phyloP scores from a whole-genome alignment of 106 monocot species.

The Allium sativum region DNA sequence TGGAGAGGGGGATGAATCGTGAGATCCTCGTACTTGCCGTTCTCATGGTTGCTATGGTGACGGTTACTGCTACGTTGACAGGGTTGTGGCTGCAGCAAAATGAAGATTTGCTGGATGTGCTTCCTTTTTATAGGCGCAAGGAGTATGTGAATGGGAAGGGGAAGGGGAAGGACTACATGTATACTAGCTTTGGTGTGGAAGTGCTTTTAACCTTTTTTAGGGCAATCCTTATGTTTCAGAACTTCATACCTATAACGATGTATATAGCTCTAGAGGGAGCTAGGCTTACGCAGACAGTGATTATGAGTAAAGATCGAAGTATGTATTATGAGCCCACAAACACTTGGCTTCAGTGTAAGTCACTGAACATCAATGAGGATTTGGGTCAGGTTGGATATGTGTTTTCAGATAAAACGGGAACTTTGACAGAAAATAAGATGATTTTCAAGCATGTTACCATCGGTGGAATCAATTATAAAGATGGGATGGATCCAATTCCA shows the following conservation, averaged over 20 bases:
- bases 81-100: constrained; percentile 57
- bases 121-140: constrained; percentile 40
- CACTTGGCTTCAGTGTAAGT: constrained; percentile 66
- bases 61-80: constrained; percentile 22
- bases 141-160: constrained; percentile 24
- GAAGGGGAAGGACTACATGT: constrained; percentile 22
- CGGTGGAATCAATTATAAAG: constrained; percentile 42
- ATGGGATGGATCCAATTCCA: background rate
- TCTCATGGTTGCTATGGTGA: constrained; percentile 34
- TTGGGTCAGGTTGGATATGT: constrained; percentile 85
- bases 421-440: constrained; percentile 96
- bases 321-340: constrained; percentile 48
- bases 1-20: constrained; percentile 75
- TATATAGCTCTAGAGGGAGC: constrained; percentile 86
- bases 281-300: constrained; percentile 62
- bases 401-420: constrained; percentile 90
- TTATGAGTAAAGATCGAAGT: constrained; percentile 50
- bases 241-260: constrained; percentile 76
- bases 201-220: constrained; percentile 48
- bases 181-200: constrained; percentile 50
- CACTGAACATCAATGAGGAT: constrained; percentile 95
- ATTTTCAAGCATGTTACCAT: constrained; percentile 64
- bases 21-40: constrained; percentile 50
- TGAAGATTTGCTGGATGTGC: constrained; percentile 21
- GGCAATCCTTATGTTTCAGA: constrained; percentile 67